These are phyloP conservation scores for Aphanomyces stellatus DNA, from an alignment of 352 stramenopile species.

Conservation along the genomic window DNA sequence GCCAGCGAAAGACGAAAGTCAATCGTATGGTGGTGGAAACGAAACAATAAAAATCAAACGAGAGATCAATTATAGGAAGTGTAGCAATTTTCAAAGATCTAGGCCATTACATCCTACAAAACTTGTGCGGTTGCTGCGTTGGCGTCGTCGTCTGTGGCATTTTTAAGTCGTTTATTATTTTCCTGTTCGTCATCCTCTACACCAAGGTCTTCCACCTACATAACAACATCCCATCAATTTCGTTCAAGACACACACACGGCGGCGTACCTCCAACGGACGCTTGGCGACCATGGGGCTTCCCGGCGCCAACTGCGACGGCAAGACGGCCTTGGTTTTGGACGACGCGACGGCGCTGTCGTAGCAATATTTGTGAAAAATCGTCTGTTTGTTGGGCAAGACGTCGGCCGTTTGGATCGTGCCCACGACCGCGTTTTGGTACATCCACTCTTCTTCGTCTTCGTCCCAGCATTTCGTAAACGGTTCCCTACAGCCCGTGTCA, in stretches of 20 bases:
- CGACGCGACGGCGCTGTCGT: conserved; percentile 75
- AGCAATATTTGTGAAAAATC: conserved; percentile 88
- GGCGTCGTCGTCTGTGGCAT: not conserved
- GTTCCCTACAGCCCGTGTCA: conserved; percentile 32
- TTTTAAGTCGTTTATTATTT: conserved; percentile 11
- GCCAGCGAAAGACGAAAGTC: too few species aligned
- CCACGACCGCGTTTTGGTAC: conserved; percentile 82
- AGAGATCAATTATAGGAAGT: not conserved
- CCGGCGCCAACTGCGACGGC: conserved; percentile 12
- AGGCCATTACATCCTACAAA: not conserved
- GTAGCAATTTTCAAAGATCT: not conserved
- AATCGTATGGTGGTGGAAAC: too few species aligned
- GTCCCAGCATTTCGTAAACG: conserved; percentile 75
- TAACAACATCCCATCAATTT: not conserved
- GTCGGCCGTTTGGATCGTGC: conserved; percentile 45
- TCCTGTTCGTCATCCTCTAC: not conserved
- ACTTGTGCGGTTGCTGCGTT: not conserved
- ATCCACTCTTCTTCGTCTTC: conserved; percentile 87
- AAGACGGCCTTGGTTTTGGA: conserved; percentile 42
- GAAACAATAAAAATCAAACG: not conserved
- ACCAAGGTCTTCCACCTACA: not conserved
- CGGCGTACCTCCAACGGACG: not conserved
- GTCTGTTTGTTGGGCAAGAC: conserved; percentile 36
- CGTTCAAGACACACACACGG: not conserved
- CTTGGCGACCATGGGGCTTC: not conserved